Conservation (phyloP, 345 rosid species). For the Aurinia saxatilis region DNA sequence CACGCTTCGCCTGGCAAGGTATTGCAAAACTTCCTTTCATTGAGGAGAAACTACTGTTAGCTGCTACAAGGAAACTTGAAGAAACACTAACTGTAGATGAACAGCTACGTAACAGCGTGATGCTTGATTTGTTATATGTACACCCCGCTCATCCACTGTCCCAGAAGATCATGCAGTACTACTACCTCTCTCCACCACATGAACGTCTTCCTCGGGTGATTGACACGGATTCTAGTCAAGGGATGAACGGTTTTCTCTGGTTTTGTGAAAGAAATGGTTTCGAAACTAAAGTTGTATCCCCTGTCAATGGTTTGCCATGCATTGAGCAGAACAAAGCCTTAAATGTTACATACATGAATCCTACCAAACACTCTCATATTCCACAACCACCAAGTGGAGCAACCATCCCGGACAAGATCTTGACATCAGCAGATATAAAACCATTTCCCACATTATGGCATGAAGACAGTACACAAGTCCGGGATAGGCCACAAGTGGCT, state of each 20-base stretch:
- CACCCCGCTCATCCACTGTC: conserved; percentile 60
- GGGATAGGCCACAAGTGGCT: conserved; percentile 81
- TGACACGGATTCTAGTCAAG: conserved; percentile 62
- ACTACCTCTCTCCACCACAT: conserved; percentile 29
- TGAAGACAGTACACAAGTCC: conserved; percentile 67
- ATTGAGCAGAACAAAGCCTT: conserved; percentile 54
- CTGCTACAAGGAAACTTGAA: conserved; percentile 83
- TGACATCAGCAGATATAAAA: conserved; percentile 66
- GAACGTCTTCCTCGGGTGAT: conserved; percentile 41
- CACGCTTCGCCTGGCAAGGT: conserved; percentile 99
- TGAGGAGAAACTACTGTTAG: conserved; percentile 67
- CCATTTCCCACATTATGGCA: conserved; percentile 87
- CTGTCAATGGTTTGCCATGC: conserved; percentile 59
- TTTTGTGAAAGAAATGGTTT: conserved; percentile 52
- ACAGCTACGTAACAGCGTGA: conserved; percentile 64
- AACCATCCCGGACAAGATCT: conserved; percentile 56
- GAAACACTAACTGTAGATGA: conserved; percentile 72
- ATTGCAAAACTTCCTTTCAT: conserved; percentile 93
- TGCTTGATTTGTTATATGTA: conserved; percentile 79
- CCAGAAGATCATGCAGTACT: conserved; percentile 35
- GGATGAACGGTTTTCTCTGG: conserved; percentile 90
- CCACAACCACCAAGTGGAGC: conserved; percentile 75
- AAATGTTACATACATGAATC: conserved; percentile 62
- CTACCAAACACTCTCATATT: conserved; percentile 47
- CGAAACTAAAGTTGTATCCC: conserved; percentile 41